phyloP scores from a whole-genome alignment of 371 early-diverging fungal species.

The Sporodiniella umbellata region DNA sequence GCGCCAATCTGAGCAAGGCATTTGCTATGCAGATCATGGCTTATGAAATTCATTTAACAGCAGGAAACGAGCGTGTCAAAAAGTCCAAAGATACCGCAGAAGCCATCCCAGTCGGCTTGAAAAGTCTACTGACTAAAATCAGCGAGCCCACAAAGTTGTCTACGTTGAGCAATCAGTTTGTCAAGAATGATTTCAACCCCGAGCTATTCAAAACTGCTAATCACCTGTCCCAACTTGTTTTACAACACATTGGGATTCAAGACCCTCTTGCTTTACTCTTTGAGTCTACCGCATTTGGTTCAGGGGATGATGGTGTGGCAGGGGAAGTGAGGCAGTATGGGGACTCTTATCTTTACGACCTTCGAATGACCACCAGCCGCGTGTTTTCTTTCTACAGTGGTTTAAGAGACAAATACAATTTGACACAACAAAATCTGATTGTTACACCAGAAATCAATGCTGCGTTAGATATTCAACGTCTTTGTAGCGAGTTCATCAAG shows the following conservation, averaged over 20 bases:
- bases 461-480: conserved; percentile 19
- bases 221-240: conserved; percentile 9
- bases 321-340: conserved; percentile 40
- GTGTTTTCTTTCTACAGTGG: conserved; percentile 20
- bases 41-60: conserved; percentile 40
- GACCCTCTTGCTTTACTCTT: conserved; percentile 1
- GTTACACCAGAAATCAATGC: conserved; percentile 22
- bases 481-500: conserved; percentile 13
- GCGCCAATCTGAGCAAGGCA: conserved; percentile 35
- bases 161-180: conserved; percentile 20
- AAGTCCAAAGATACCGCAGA: conserved; percentile 7
- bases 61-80: conserved; percentile 8
- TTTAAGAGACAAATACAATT: conserved; percentile 6
- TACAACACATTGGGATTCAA: conserved; percentile 15
- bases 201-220: conserved; percentile 3
- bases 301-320: conserved; percentile 26
- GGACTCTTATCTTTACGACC: conserved; percentile 37
- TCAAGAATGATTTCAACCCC: conserved; percentile 29
- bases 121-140: conserved; percentile 29
- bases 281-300: conserved; percentile 15
- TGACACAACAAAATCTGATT: conserved; percentile 6
- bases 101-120: conserved; percentile 37
- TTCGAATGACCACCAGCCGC: conserved; percentile 21
- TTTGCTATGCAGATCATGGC: conserved; percentile 38
- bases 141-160: conserved; percentile 31